Percentiles rank a stretch among this genome's conserved stretches.
These are phyloP conservation scores for Benincasa hispida DNA, from an alignment of 306 rosid genomes.

Conservation along the genomic window DNA sequence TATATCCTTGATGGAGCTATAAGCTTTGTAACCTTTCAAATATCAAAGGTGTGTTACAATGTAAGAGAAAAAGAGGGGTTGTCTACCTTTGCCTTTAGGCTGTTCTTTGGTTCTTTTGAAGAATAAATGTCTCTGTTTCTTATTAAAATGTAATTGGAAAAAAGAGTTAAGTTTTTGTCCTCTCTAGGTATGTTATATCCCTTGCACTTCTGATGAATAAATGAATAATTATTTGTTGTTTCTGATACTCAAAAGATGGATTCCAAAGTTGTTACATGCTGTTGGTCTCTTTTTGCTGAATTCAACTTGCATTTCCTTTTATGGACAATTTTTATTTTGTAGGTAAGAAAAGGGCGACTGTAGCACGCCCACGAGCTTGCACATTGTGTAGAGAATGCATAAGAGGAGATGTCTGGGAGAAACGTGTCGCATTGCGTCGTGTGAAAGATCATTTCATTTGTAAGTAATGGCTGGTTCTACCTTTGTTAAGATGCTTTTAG, in stretches of 20 bases:
- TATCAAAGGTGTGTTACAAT: background rate
- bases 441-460: conserved; percentile 87
- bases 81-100: no score
- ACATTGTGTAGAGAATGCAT: conserved; percentile 94
- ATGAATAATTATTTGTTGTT: background rate
- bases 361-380: conserved; percentile 61
- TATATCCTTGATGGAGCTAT: background rate
- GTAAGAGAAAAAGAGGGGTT: background rate
- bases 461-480: conserved; percentile 28
- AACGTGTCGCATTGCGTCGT: conserved; percentile 62
- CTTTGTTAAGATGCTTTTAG: no score
- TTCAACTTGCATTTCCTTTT: background rate
- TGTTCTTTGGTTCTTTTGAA: no score
- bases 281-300: background rate
- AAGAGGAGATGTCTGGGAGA: conserved; percentile 83
- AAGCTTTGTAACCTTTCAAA: background rate
- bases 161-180: background rate
- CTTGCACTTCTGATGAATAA: background rate
- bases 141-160: background rate
- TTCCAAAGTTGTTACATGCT: background rate
- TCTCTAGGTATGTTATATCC: background rate
- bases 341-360: conserved; percentile 68
- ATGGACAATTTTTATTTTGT: conserved; percentile 3
- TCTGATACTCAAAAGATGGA: background rate
- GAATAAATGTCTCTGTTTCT: no score